Conservation (phyloP, 164 flowering plant genomes). For the Vitis riparia region DNA sequence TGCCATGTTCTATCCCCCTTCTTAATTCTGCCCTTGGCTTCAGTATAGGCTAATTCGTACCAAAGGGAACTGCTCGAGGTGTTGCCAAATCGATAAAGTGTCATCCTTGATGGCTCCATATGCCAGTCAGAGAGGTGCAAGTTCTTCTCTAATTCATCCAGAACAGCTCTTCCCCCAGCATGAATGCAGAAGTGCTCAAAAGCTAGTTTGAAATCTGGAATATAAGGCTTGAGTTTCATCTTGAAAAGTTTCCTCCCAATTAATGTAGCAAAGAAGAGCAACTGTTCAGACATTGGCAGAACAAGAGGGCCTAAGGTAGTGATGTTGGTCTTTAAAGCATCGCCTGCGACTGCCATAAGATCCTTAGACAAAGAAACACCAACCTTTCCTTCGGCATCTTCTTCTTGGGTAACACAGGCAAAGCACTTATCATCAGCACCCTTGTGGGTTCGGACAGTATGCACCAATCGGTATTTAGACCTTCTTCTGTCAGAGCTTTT, state of each 20-base stretch:
- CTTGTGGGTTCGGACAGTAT: slow-evolving; percentile 43
- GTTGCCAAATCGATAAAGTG: slow-evolving; percentile 39
- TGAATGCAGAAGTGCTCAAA: slow-evolving; percentile 47
- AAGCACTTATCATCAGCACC: slow-evolving; percentile 45
- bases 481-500: slow-evolving; percentile 35
- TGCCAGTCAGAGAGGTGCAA: slow-evolving; percentile 39
- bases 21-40: slow-evolving; percentile 41
- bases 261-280: slow-evolving; percentile 34
- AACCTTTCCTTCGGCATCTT: slow-evolving; percentile 33
- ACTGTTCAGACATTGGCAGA: slow-evolving; percentile 43
- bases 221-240: slow-evolving; percentile 41
- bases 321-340: slow-evolving; percentile 44
- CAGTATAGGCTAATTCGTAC: slow-evolving; percentile 44
- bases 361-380: slow-evolving; percentile 44
- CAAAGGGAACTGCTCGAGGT: slow-evolving; percentile 45
- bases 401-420: slow-evolving; percentile 40
- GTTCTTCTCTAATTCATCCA: slow-evolving; percentile 45
- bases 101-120: slow-evolving; percentile 47
- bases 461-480: slow-evolving; percentile 35
- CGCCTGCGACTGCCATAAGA: slow-evolving; percentile 45
- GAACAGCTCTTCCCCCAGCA: slow-evolving; percentile 44
- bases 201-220: slow-evolving; percentile 43
- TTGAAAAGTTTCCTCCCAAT: slow-evolving; percentile 36
- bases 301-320: slow-evolving; percentile 40
- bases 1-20: slow-evolving; percentile 46